phyloP scores from a whole-genome alignment of 2,329 filamentous ascomycete species.

The Paramyrothecium roridum region DNA sequence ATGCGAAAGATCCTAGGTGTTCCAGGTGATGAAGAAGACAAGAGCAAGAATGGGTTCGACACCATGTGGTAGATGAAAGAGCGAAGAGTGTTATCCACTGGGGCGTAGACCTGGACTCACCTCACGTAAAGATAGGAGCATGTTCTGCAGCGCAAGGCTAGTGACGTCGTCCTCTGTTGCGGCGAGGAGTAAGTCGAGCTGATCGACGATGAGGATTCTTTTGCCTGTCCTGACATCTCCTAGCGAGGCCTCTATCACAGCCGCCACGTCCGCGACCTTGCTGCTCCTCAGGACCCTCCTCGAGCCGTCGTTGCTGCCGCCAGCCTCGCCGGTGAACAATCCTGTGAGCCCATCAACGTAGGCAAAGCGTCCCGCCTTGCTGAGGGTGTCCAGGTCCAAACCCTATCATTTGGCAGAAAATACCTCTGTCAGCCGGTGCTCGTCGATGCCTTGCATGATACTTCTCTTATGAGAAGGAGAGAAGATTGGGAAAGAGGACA shows the following conservation, averaged over 20 bases:
- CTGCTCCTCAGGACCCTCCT: constrained; percentile 23
- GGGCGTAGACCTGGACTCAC: constrained; percentile 38
- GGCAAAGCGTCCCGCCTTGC: constrained; percentile 56
- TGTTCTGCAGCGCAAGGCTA: constrained; percentile 47
- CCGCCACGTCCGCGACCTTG: constrained; percentile 31
- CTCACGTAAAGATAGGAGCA: constrained; percentile 59
- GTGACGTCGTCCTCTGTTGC: constrained; percentile 44
- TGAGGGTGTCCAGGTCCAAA: constrained; percentile 64
- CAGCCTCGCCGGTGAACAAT: constrained; percentile 38
- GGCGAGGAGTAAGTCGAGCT: constrained; percentile 63
- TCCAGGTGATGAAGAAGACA: no score
- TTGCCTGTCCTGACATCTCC: constrained; percentile 25
- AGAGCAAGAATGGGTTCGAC: background rate
- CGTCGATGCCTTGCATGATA: background rate
- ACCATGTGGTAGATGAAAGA: no score
- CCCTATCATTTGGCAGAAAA: constrained; percentile 41
- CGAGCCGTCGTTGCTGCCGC: background rate
- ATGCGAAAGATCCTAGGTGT: no score
- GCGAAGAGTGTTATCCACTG: background rate
- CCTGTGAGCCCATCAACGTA: constrained; percentile 74
- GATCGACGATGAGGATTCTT: constrained; percentile 63
- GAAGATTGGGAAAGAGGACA: background rate
- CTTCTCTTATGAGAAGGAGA: background rate
- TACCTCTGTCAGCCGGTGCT: background rate
- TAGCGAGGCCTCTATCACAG: constrained; percentile 35